Percentiles rank a stretch among this genome's conserved stretches.
Evolutionary conservation across 2,329 filamentous ascomycete species (phyloP).

Genomic region (Immersiporthe knoxdaviesiana): DNA sequence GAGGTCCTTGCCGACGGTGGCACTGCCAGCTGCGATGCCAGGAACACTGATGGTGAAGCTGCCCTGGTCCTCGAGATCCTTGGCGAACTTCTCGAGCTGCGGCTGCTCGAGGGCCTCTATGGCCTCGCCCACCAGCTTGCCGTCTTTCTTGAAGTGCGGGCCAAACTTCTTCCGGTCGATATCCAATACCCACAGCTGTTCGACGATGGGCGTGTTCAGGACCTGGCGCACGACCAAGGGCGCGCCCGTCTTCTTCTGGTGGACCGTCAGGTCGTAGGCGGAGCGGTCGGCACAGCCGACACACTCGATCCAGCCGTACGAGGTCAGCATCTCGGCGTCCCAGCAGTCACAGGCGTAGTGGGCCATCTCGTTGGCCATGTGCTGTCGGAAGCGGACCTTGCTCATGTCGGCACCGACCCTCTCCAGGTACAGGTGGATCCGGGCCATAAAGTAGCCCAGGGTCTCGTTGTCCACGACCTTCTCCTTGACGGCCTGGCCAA

Average conservation of each 20-base stretch:
- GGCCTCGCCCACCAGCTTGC: slow-evolving; percentile 80
- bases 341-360: slow-evolving; percentile 98
- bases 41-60: slow-evolving; percentile 79
- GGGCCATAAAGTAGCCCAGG: slow-evolving; percentile 93
- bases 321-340: slow-evolving; percentile 92
- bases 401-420: slow-evolving; percentile 84
- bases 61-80: slow-evolving; percentile 72
- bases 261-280: slow-evolving; percentile 91
- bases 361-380: slow-evolving; percentile 79
- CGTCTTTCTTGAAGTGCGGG: slow-evolving; percentile 92
- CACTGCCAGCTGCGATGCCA: slow-evolving; percentile 68
- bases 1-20: slow-evolving; percentile 77
- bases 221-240: slow-evolving; percentile 84
- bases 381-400: slow-evolving; percentile 95
- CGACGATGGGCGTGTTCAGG: slow-evolving; percentile 73
- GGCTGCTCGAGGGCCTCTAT: slow-evolving; percentile 75
- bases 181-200: slow-evolving; percentile 87
- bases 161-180: slow-evolving; percentile 96
- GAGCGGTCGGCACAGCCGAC: slow-evolving; percentile 95
- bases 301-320: slow-evolving; percentile 97
- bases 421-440: slow-evolving; percentile 87
- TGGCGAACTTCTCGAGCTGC: slow-evolving; percentile 76
- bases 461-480: slow-evolving; percentile 96
- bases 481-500: slow-evolving; percentile 83
- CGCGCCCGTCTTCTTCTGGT: slow-evolving; percentile 88